Base-by-base conservation (phyloP, 2,329 filamentous ascomycete genomes). In the Penicillium psychrosexuale region DNA sequence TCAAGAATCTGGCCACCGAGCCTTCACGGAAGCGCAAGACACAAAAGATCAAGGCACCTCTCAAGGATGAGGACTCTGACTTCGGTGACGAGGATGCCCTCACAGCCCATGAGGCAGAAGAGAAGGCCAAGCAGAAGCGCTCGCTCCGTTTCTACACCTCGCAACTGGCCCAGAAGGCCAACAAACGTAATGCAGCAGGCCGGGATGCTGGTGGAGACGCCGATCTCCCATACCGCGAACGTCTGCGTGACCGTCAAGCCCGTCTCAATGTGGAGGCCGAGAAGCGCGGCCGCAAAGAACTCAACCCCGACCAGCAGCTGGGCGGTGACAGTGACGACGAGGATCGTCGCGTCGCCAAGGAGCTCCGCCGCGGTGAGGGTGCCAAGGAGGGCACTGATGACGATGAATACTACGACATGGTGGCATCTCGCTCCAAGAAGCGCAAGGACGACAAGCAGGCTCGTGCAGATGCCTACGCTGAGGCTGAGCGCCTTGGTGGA, bases 71-170 rank as follows among this genome's bases (percentile, higher is more conserved):
- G 30, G 84, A 90, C 65, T 96, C 91, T 3, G 94, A 99, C 77
- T 93, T 99, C 69, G 94, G 93, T 64, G 94, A 99, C 67, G 91
- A 96, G 71, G 87, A 90, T 15, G 77, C 80, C 4, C 82, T 97
- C 55, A 90, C 91, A 51, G 85, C 86, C 11, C 82, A 86, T 58
- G 86, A 93, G 57, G 88, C 90, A 0, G 89, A 89, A 39, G 90
- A 96, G 67, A 99, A 99, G 76, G 89, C 87, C 0, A 84, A 85
- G 56, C 89, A 89, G 73, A 96, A 94, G 81, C 96, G 95, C 80
- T 91, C 85, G 61, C 83, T 99, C 55, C 89, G 91, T 59, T 99
- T 99, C 80, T 99, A 99, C 82, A 97, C 95, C 2, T 96, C 92
- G 3, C 94, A 99, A 72, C 94, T 99, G 62, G 88, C 90, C 28